These are phyloP conservation scores for Ophiostoma pallidulum DNA, from an alignment of 2,329 filamentous ascomycete genomes.

Conservation along the genomic window DNA sequence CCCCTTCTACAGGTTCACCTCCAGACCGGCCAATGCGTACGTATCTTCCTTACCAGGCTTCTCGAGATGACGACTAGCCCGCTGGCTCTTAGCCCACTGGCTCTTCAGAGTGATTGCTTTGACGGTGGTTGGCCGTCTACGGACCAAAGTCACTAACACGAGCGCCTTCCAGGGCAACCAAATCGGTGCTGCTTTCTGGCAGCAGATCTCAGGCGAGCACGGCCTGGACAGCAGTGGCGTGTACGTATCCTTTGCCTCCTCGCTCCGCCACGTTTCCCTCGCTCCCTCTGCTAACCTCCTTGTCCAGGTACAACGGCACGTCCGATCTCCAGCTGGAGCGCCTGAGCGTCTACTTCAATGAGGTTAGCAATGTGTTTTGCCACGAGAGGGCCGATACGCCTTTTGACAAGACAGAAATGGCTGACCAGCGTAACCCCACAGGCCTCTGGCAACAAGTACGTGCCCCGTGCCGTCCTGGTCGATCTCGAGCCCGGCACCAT, in stretches of 20 bases:
- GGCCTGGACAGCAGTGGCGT: conserved; percentile 95
- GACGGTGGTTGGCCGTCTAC: too few relatives aligned
- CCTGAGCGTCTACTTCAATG: conserved; percentile 62
- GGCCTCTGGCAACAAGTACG: conserved; percentile 98
- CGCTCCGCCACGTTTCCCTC: background rate
- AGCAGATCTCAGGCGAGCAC: conserved; percentile 82
- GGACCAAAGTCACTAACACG: conserved; percentile 24
- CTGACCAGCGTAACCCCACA: too few relatives aligned
- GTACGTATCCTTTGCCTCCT: conserved; percentile 49
- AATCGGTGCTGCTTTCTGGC: conserved; percentile 99
- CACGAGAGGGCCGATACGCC: too few relatives aligned
- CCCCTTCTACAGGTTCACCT: conserved; percentile 74
- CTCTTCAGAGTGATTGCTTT: too few relatives aligned
- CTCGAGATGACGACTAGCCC: conserved; percentile 15
- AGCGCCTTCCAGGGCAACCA: conserved; percentile 73
- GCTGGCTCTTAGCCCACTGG: too few relatives aligned
- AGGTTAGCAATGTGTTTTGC: too few relatives aligned
- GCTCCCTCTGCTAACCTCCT: background rate
- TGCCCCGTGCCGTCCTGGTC: conserved; percentile 97
- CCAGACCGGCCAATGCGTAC: conserved; percentile 98
- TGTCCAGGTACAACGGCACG: conserved; percentile 80
- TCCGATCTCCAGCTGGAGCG: conserved; percentile 99
- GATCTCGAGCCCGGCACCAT: conserved; percentile 99
- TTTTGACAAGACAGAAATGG: too few relatives aligned
- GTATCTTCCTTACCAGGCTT: conserved; percentile 22